These are phyloP conservation scores for Diaporthe sp. DNA, from an alignment of 2,329 filamentous ascomycete genomes.

Conservation along the genomic window DNA sequence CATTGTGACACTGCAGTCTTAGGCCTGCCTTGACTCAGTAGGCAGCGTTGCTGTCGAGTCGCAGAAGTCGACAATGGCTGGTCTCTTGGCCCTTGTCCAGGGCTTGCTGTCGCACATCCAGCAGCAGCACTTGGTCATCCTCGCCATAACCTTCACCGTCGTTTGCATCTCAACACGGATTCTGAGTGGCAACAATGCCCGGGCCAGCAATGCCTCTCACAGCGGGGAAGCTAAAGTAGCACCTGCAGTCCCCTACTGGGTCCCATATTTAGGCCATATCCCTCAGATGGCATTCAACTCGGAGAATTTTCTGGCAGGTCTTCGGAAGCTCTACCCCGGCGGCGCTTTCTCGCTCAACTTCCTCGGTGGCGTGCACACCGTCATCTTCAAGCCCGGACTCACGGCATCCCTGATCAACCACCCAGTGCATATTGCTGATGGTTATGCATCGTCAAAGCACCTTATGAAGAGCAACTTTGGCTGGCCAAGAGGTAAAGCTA, in stretches of 20 bases:
- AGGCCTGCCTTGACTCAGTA: neutral
- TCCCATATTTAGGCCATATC: constrained; percentile 53
- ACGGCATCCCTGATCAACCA: constrained; percentile 47
- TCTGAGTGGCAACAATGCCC: constrained; percentile 26
- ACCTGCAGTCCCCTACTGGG: constrained; percentile 47
- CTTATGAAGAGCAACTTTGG: constrained; percentile 51
- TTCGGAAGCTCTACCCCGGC: constrained; percentile 49
- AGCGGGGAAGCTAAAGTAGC: constrained; percentile 8
- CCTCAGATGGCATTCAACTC: constrained; percentile 48
- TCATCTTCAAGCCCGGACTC: constrained; percentile 51
- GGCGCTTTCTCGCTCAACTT: constrained; percentile 53
- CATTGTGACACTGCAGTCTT: neutral
- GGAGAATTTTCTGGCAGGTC: constrained; percentile 47
- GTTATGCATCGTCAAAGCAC: constrained; percentile 43
- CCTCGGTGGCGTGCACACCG: constrained; percentile 49
- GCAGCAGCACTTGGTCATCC: constrained; percentile 13
- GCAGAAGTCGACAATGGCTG: constrained; percentile 13
- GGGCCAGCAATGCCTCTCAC: neutral
- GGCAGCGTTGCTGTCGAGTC: neutral
- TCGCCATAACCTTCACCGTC: constrained; percentile 32
- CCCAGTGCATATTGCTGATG: constrained; percentile 45
- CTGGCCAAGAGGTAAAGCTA: constrained; percentile 42
- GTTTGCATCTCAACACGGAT: constrained; percentile 37
- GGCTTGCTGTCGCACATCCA: constrained; percentile 22
- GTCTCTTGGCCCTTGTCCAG: neutral